Percentiles rank a stretch among this genome's conserved stretches.
Evolutionary conservation across 805 yeast genomes (phyloP).

Genomic region (Phaffomyces thermotolerans): DNA sequence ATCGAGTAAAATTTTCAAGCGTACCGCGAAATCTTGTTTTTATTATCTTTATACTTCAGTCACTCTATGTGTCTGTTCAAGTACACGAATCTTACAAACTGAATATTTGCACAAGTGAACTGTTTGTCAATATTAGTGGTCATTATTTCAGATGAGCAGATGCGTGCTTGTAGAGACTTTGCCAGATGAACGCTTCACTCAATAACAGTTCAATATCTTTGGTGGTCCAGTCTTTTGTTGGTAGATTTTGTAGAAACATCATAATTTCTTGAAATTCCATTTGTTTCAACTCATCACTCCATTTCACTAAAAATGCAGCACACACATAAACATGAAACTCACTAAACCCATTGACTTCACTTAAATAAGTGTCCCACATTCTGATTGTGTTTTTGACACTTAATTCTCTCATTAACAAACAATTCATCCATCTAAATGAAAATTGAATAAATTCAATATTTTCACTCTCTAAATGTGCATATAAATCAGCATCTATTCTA

Average conservation of each 20-base stretch:
- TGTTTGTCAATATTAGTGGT: background rate
- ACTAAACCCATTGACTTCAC: constrained; percentile 74
- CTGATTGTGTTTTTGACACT: constrained; percentile 71
- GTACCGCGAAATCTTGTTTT: background rate
- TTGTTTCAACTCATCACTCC: constrained; percentile 66
- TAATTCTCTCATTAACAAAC: constrained; percentile 90
- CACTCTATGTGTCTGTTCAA: no score
- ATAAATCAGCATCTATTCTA: constrained; percentile 70
- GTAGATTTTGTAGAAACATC: constrained; percentile 85
- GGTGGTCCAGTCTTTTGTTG: constrained; percentile 79
- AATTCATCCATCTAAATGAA: constrained; percentile 98
- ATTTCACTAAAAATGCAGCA: constrained; percentile 89
- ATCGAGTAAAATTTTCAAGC: constrained; percentile 1
- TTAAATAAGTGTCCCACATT: constrained; percentile 95
- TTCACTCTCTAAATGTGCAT: constrained; percentile 68
- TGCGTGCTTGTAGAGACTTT: constrained; percentile 83
- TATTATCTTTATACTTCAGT: no score
- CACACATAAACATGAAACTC: constrained; percentile 95
- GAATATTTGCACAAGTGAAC: no score
- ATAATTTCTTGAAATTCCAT: constrained; percentile 95
- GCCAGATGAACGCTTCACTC: constrained; percentile 97
- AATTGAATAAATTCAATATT: constrained; percentile 93
- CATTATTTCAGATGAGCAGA: constrained; percentile 63
- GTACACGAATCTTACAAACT: no score
- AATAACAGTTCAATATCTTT: constrained; percentile 85